Conservation (phyloP, 768 basidiomycete species). For the Fomitopsis pulvina region DNA sequence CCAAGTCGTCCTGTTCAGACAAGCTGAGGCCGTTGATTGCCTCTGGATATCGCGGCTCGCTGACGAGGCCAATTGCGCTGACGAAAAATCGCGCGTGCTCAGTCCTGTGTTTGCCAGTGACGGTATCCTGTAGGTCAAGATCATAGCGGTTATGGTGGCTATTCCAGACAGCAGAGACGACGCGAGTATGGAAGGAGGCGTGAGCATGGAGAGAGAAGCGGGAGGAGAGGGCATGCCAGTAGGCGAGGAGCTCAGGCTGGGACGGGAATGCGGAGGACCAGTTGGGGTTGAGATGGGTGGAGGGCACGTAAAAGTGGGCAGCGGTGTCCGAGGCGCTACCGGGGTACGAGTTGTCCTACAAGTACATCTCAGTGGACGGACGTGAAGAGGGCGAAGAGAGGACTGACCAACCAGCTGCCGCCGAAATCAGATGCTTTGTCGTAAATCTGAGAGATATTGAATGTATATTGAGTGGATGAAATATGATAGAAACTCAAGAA, state of each 20-base stretch:
- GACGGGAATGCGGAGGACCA: constrained; percentile 20
- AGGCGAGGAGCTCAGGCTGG: constrained; percentile 24
- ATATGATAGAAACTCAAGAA: neutral
- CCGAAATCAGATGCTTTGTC: constrained; percentile 23
- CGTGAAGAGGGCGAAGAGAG: neutral
- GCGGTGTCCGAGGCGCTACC: constrained; percentile 20
- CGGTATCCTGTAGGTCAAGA: constrained; percentile 18
- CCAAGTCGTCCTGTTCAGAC: constrained; percentile 11
- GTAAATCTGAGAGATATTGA: constrained; percentile 23
- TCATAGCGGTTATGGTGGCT: constrained; percentile 15
- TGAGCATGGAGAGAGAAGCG: constrained; percentile 15
- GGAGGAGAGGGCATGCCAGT: constrained; percentile 18
- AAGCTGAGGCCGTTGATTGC: constrained; percentile 18
- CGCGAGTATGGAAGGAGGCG: constrained; percentile 21
- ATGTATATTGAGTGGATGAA: neutral
- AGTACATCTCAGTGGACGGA: neutral
- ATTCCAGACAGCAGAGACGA: constrained; percentile 26
- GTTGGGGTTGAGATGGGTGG: constrained; percentile 19
- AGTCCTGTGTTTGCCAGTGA: constrained; percentile 11
- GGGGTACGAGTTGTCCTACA: constrained; percentile 22
- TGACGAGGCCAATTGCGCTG: constrained; percentile 22
- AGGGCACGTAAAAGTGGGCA: constrained; percentile 23
- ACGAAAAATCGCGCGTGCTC: constrained; percentile 22
- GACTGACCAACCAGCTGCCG: constrained; percentile 22
- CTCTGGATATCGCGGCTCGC: constrained; percentile 19